Percentiles rank a stretch among this genome's conserved stretches.
These are phyloP conservation scores for Lactarius indigo DNA, from an alignment of 768 basidiomycete species.

Conservation along the genomic window DNA sequence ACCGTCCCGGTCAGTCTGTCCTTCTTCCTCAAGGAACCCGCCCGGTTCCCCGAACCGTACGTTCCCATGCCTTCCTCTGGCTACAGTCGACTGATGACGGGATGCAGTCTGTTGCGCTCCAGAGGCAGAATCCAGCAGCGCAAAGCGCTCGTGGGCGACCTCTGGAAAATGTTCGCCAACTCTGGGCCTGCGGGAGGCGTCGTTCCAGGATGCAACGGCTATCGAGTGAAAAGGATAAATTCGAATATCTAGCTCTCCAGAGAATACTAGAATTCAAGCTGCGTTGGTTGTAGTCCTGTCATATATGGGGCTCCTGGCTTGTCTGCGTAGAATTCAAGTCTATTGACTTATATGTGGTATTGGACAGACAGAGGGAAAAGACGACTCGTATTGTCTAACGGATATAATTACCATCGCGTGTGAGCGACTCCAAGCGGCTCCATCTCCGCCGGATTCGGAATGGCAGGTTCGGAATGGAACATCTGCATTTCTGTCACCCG, in stretches of 20 bases:
- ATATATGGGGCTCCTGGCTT: too few relatives aligned
- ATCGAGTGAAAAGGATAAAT: conserved; percentile 30
- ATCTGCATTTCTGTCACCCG: too few relatives aligned
- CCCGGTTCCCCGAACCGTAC: conserved; percentile 37
- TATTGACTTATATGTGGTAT: too few relatives aligned
- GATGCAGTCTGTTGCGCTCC: conserved; percentile 26
- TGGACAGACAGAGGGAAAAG: too few relatives aligned
- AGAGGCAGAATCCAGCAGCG: conserved; percentile 45
- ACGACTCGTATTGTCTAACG: too few relatives aligned
- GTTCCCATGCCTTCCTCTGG: conserved; percentile 21
- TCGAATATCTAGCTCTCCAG: not conserved
- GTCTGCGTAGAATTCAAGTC: too few relatives aligned
- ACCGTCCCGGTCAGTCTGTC: conserved; percentile 48
- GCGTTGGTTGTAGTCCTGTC: too few relatives aligned
- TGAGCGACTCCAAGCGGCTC: too few relatives aligned
- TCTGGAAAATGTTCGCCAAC: conserved; percentile 55
- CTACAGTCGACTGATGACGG: not conserved
- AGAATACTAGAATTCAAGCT: not conserved
- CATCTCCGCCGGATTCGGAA: too few relatives aligned
- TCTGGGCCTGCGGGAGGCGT: conserved; percentile 45
- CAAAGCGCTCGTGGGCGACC: conserved; percentile 43
- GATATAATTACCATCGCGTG: too few relatives aligned
- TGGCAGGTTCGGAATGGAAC: too few relatives aligned
- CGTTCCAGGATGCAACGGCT: not conserved
- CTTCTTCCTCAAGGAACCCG: conserved; percentile 48